Conservation (phyloP, 2,329 filamentous ascomycete genomes). For the Teratosphaeria destructans region DNA sequence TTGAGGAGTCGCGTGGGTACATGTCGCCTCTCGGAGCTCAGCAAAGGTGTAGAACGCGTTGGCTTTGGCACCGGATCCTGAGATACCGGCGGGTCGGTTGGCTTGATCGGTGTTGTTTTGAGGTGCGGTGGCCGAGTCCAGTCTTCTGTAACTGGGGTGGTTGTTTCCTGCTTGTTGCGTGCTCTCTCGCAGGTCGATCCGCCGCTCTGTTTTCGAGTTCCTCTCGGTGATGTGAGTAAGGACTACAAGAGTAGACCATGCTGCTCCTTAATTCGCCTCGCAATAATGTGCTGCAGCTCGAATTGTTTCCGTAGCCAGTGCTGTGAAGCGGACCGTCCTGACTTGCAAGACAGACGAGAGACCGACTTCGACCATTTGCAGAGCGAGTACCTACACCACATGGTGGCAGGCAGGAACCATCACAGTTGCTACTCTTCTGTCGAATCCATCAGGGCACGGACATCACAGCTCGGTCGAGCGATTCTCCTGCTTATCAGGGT, state of each 20-base stretch:
- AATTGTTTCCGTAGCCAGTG: not conserved
- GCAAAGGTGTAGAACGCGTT: not conserved
- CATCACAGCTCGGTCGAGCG: too few species aligned
- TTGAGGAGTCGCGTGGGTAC: not conserved
- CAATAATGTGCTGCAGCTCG: not conserved
- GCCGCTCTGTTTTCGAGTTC: too few species aligned
- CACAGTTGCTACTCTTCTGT: not conserved
- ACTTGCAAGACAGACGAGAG: not conserved
- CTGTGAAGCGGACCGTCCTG: not conserved
- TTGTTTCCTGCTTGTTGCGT: not conserved
- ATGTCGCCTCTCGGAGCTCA: not conserved
- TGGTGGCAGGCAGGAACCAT: not conserved
- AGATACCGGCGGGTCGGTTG: not conserved
- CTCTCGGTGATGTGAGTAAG: not conserved
- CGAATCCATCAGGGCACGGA: too few species aligned
- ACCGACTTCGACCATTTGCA: not conserved
- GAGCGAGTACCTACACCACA: not conserved
- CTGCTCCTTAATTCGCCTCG: not conserved
- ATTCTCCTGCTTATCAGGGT: too few species aligned
- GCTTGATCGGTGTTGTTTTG: not conserved
- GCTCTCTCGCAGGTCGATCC: not conserved
- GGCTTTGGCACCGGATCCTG: not conserved
- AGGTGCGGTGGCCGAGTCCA: not conserved
- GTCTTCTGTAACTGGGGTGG: not conserved
- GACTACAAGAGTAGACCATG: not conserved